Base-by-base conservation (phyloP, 108 stramenopile species). In the Conticribra weissflogii region DNA sequence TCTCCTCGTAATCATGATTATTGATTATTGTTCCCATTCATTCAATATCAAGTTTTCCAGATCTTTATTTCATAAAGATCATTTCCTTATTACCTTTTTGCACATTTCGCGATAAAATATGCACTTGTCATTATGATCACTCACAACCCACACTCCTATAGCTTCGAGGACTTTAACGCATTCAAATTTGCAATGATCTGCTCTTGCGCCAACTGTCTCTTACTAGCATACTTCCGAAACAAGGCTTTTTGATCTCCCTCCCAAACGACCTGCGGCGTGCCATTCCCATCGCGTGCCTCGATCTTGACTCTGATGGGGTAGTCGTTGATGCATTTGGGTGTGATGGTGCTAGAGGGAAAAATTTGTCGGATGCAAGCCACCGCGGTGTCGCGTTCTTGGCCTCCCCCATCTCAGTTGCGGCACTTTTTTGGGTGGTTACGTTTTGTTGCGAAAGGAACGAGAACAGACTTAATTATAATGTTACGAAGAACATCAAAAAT, bases 361-460 rank as follows among this genome's bases (percentile, higher is more conserved):
- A 76, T 55, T 41, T 70, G 14, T 63, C 48, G 61, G 22, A 76
- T 47, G 45, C 69, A 76, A 17, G 68, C 32, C 19, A 71, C 54
- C 48, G 69, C 75, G 24, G 75, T 76, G 54, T 76, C 75, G 29
- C 75, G 75, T 49, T 76, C 75, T 71, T 76, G 75, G 1, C 53
- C 69, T 16, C 75, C 75, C 1, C 75, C 75, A 52, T 76, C 75
- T 76, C 75, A 76, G 75, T 76, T 76, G 34, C 75, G 68, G 18
- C 46, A 76, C 75, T 76, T 7, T 23, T 32, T 17, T 23, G 22
- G 24, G 19, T 16, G 41, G 18, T 46, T 18, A 27, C 1, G 29
- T 23, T n/a, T n/a, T n/a, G n/a, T n/a, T n/a, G n/a, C n/a, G 12
- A 41, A 41, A 41, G 12, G 36, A 41, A 41, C 5, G 12, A 41